Evolutionary conservation across 306 rosid genomes (phyloP).

Genomic region (Corylus avellana): DNA sequence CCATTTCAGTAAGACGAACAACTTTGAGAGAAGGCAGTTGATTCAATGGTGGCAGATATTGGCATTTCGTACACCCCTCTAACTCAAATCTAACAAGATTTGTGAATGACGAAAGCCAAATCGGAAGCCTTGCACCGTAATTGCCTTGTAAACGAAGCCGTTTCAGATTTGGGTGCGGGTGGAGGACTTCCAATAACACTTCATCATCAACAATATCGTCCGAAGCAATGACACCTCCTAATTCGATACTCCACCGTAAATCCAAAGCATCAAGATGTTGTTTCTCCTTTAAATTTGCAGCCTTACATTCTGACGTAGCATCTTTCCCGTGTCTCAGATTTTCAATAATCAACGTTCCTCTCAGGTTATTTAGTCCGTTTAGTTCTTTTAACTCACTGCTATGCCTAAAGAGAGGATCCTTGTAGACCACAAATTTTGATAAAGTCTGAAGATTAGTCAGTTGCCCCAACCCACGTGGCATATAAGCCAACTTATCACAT

Average conservation of each 20-base stretch:
- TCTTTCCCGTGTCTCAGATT: background rate
- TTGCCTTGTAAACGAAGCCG: background rate
- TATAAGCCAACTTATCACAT: background rate
- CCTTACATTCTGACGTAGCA: fast-evolving
- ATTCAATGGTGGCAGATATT: background rate
- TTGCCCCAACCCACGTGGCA: conserved; percentile 2
- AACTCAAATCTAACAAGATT: conserved; percentile 17
- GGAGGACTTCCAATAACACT: background rate
- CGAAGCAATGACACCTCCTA: too few species aligned
- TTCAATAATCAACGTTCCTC: background rate
- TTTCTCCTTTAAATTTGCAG: background rate
- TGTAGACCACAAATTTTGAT: conserved; percentile 12
- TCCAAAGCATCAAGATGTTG: background rate
- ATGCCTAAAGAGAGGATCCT: background rate
- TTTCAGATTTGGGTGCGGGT: background rate
- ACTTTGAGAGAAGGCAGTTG: background rate
- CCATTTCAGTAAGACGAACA: conserved; percentile 1
- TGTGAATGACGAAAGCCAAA: background rate
- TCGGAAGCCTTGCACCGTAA: background rate
- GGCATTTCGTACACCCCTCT: background rate
- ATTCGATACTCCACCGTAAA: conserved; percentile 3
- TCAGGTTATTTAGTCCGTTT: background rate
- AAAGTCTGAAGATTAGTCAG: conserved; percentile 12
- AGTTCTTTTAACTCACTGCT: background rate
- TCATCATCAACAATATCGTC: background rate